These are phyloP conservation scores for Edaphochlamys debaryana DNA, from an alignment of 139 green algal genomes.

Conservation along the genomic window DNA sequence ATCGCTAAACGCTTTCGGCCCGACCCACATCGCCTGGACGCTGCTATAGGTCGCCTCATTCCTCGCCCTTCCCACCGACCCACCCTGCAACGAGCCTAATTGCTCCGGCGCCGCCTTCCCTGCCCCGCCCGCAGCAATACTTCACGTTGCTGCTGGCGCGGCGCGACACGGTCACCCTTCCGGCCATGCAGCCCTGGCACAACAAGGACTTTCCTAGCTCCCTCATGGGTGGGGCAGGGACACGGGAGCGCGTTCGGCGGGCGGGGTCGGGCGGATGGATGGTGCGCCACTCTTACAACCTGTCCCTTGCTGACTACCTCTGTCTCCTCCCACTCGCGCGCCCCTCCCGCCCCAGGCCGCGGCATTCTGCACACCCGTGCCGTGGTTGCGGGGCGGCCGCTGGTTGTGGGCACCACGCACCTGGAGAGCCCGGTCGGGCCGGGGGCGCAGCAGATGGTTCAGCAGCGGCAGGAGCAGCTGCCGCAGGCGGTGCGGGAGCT, in stretches of 20 bases:
- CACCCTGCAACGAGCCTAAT: too few species aligned
- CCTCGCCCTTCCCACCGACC: too few species aligned
- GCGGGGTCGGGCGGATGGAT: too few species aligned
- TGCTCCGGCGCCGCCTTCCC: too few species aligned
- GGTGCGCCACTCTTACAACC: too few species aligned
- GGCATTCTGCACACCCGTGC: conserved; percentile 27
- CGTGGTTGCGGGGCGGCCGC: conserved; percentile 6
- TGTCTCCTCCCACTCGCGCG: background rate
- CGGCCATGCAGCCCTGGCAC: conserved; percentile 1
- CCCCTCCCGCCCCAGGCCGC: background rate
- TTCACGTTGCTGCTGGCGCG: conserved; percentile 71
- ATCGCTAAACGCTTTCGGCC: background rate
- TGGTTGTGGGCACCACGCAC: conserved; percentile 65
- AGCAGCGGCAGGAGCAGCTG: conserved; percentile 41
- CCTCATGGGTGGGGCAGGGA: background rate
- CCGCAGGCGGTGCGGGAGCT: background rate
- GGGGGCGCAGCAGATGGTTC: conserved; percentile 33
- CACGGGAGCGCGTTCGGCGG: background rate
- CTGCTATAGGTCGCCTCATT: too few species aligned
- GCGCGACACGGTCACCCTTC: conserved; percentile 28
- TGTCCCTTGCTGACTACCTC: background rate
- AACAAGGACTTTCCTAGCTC: background rate
- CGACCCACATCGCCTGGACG: too few species aligned
- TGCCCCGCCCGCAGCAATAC: conserved; percentile 42
- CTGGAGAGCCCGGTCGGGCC: conserved; percentile 61